Conservation (phyloP, 257 asterid genomes). For the Catharanthus roseus region DNA sequence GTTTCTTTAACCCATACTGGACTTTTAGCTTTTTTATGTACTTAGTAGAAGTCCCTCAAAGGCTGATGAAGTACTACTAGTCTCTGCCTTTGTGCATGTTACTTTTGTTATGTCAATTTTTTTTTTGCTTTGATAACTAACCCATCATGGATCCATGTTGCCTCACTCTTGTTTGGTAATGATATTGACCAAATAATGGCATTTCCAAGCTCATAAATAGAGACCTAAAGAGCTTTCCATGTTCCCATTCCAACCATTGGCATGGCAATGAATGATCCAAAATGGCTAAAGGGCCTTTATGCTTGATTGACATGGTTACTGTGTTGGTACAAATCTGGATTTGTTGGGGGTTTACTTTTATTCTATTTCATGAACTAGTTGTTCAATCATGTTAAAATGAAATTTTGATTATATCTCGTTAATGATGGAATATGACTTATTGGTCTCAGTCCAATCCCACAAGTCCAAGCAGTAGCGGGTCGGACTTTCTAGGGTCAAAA, state of each 20-base stretch:
- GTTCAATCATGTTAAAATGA: too few species aligned
- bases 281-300: background rate
- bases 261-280: too few species aligned
- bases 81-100: background rate
- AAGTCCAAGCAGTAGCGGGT: too few species aligned
- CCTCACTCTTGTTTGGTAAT: background rate
- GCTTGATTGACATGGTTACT: background rate
- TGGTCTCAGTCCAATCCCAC: too few species aligned
- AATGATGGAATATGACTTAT: too few species aligned
- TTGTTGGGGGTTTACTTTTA: too few species aligned
- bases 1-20: slow-evolving; percentile 1
- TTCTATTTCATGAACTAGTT: too few species aligned
- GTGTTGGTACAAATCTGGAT: background rate
- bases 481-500: too few species aligned
- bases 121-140: background rate
- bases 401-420: too few species aligned
- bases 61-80: background rate
- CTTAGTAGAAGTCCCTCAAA: background rate
- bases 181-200: slow-evolving; percentile 8
- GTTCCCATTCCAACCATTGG: background rate
- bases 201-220: background rate
- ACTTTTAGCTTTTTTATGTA: background rate
- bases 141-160: background rate
- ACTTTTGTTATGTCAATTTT: background rate
- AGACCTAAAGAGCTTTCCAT: background rate